These are phyloP conservation scores for Annona squamosa DNA, from an alignment of 164 flowering plant species.

Conservation along the genomic window DNA sequence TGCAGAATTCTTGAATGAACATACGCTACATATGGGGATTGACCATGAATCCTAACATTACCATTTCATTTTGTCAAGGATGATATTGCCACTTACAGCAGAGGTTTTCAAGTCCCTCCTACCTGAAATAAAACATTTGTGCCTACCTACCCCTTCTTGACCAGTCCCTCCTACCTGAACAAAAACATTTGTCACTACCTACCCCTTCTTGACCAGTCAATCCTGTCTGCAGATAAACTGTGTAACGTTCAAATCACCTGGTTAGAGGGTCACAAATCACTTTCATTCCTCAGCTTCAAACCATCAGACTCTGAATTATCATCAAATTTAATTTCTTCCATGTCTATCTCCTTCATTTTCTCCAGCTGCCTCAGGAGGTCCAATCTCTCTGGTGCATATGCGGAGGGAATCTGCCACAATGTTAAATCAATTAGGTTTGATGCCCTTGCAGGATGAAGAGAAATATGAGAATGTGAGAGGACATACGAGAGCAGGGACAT, in stretches of 20 bases:
- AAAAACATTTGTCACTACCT: too few relatives aligned
- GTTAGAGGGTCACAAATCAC: constrained; percentile 15
- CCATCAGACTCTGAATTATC: constrained; percentile 36
- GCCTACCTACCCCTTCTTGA: neutral
- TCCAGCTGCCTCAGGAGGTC: constrained; percentile 93
- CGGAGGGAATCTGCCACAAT: constrained; percentile 67
- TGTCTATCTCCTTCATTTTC: constrained; percentile 77
- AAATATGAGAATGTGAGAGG: neutral
- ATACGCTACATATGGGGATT: too few relatives aligned
- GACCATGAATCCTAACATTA: too few relatives aligned
- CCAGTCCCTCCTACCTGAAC: too few relatives aligned
- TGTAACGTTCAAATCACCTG: neutral
- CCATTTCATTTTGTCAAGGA: too few relatives aligned
- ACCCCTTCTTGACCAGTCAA: neutral
- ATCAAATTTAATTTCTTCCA: constrained; percentile 34
- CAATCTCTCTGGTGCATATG: constrained; percentile 84
- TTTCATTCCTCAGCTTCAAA: constrained; percentile 12
- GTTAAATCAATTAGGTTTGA: neutral
- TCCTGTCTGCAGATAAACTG: neutral
- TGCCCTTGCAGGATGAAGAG: neutral
- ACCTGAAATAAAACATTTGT: too few relatives aligned
- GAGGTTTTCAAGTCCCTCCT: too few relatives aligned
- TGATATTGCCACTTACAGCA: too few relatives aligned
- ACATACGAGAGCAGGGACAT: constrained; percentile 66
- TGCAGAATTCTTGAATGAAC: too few relatives aligned